Evolutionary conservation across 768 basidiomycete genomes (phyloP).

Genomic region (Lyophyllum shimeji): DNA sequence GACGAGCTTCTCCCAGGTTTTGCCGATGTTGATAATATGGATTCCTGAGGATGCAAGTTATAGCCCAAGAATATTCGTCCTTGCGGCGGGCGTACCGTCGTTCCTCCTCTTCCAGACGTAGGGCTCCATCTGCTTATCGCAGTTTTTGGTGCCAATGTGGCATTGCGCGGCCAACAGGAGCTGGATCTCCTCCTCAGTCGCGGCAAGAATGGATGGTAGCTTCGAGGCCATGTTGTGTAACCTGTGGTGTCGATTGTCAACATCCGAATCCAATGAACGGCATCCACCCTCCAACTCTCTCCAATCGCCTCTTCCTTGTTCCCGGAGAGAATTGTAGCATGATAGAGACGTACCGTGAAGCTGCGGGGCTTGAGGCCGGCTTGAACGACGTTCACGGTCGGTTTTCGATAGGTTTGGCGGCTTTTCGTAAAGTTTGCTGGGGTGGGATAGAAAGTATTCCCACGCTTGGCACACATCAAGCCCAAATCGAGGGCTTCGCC

Average conservation of each 20-base stretch:
- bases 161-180: conserved; percentile 93
- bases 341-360: conserved; percentile 43
- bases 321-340: conserved; percentile 14
- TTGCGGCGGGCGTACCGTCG: conserved; percentile 68
- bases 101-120: conserved; percentile 97
- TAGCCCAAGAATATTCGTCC: background rate
- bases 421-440: conserved; percentile 32
- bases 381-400: conserved; percentile 46
- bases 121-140: conserved; percentile 98
- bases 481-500: too few relatives aligned
- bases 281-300: conserved; percentile 43
- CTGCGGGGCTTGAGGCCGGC: conserved; percentile 40
- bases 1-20: conserved; percentile 99
- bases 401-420: conserved; percentile 35
- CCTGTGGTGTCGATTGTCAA: conserved; percentile 30
- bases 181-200: conserved; percentile 97
- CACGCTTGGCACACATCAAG: conserved; percentile 30
- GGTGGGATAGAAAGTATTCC: conserved; percentile 26
- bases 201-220: conserved; percentile 89
- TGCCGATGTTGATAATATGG: conserved; percentile 96
- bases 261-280: conserved; percentile 33
- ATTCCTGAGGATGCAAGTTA: conserved; percentile 60
- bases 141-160: conserved; percentile 98
- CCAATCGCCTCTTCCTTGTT: conserved; percentile 33
- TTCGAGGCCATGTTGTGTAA: conserved; percentile 70